Conservation (phyloP, 1,139 yeast genomes). For the Fermentozyma sake region DNA sequence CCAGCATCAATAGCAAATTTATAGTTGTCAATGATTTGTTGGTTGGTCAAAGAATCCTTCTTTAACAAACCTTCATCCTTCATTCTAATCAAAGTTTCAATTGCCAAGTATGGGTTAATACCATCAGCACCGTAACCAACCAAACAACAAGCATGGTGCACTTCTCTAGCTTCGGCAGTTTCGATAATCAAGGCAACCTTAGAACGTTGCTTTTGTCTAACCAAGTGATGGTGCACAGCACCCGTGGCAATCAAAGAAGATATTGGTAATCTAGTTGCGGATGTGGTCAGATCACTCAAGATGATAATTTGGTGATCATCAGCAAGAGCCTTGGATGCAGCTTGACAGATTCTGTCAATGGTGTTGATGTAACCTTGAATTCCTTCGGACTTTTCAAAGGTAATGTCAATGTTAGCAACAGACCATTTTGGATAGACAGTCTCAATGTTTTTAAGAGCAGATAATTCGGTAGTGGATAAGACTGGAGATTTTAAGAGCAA, state of each 20-base stretch:
- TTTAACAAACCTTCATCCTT: constrained; percentile 74
- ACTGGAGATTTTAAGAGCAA: constrained; percentile 80
- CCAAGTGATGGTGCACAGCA: constrained; percentile 95
- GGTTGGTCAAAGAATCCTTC: constrained; percentile 51
- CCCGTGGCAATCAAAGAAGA: constrained; percentile 94
- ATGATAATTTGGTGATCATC: constrained; percentile 70
- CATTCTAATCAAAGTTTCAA: constrained; percentile 85
- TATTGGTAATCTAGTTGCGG: constrained; percentile 65
- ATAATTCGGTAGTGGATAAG: constrained; percentile 65
- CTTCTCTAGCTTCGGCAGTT: constrained; percentile 97
- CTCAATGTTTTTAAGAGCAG: constrained; percentile 67
- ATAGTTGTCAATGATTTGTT: constrained; percentile 67
- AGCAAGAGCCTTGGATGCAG: constrained; percentile 82
- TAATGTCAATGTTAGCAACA: constrained; percentile 75
- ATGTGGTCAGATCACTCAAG: constrained; percentile 65
- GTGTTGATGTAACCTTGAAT: constrained; percentile 80
- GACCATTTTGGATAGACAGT: constrained; percentile 85
- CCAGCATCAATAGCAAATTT: constrained; percentile 84
- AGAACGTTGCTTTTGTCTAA: constrained; percentile 93
- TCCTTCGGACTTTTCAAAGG: constrained; percentile 83
- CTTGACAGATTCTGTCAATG: constrained; percentile 81
- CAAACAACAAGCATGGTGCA: constrained; percentile 90
- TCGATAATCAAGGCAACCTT: constrained; percentile 88
- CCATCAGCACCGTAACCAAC: constrained; percentile 98
- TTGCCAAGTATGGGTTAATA: constrained; percentile 86